phyloP scores from a whole-genome alignment of 1,284 basidiomycete genomes.

The Somion occarium region DNA sequence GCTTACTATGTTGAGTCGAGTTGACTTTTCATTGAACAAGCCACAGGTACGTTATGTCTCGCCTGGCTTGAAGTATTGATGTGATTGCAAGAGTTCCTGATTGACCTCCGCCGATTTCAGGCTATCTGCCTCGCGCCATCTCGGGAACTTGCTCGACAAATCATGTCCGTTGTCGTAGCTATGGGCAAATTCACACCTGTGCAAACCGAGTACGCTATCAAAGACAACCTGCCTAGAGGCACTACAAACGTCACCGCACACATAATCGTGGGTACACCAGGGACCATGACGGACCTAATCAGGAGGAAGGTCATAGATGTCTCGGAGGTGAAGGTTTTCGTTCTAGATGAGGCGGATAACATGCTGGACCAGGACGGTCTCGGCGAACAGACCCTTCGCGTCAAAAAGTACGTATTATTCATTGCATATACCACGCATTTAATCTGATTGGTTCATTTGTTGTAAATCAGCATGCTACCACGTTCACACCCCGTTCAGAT shows the following conservation, averaged over 20 bases:
- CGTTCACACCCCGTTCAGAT: slow-evolving; percentile 67
- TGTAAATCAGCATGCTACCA: slow-evolving; percentile 55
- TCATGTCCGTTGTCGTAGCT: slow-evolving; percentile 89
- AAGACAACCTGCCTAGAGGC: slow-evolving; percentile 68
- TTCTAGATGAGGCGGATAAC: slow-evolving; percentile 98
- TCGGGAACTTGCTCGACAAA: slow-evolving; percentile 95
- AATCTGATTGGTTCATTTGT: too few relatives aligned
- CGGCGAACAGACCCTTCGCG: slow-evolving; percentile 93
- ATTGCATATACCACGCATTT: not conserved
- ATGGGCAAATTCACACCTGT: slow-evolving; percentile 96
- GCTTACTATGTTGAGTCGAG: slow-evolving; percentile 93
- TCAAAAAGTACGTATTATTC: slow-evolving; percentile 76
- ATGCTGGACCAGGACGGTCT: slow-evolving; percentile 96
- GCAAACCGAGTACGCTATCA: slow-evolving; percentile 93
- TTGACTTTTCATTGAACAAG: slow-evolving; percentile 81
- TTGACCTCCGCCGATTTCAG: slow-evolving; percentile 33
- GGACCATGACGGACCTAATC: slow-evolving; percentile 89
- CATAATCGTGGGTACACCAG: slow-evolving; percentile 94
- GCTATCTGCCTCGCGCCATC: slow-evolving; percentile 93
- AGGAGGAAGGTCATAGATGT: slow-evolving; percentile 73
- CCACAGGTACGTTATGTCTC: slow-evolving; percentile 61
- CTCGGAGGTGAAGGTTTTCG: slow-evolving; percentile 85
- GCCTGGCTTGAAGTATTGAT: not conserved
- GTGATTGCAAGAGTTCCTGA: not conserved
- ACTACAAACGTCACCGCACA: slow-evolving; percentile 82